phyloP scores from a whole-genome alignment of 2,329 filamentous ascomycete species.

The Aureobasidium sp. region DNA sequence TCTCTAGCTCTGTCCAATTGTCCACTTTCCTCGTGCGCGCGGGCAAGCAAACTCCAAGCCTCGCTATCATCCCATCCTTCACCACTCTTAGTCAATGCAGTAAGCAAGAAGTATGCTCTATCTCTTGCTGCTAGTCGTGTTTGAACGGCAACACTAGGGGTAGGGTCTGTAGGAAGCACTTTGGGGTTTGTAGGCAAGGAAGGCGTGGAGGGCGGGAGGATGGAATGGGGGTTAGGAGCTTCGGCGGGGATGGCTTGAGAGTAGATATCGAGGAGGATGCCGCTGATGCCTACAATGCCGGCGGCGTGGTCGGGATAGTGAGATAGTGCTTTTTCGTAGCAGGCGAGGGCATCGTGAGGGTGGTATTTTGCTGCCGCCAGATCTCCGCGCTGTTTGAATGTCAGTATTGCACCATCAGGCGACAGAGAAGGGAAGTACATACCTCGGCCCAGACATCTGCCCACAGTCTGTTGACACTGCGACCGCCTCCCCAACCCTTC shows the following conservation, averaged over 20 bases:
- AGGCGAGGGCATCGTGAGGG: slow-evolving; percentile 62
- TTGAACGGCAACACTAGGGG: slow-evolving; percentile 57
- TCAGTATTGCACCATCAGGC: not conserved
- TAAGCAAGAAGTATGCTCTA: slow-evolving; percentile 76
- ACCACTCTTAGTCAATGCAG: slow-evolving; percentile 76
- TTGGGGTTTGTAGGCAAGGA: slow-evolving; percentile 3
- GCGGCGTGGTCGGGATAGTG: slow-evolving; percentile 72
- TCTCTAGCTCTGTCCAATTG: slow-evolving; percentile 84
- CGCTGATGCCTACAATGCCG: slow-evolving; percentile 75
- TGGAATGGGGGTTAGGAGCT: slow-evolving; percentile 18
- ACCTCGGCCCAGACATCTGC: slow-evolving; percentile 79
- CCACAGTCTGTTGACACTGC: slow-evolving; percentile 77
- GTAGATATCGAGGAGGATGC: slow-evolving; percentile 81
- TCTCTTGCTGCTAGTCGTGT: slow-evolving; percentile 87
- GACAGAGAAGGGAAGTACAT: slow-evolving; percentile 32
- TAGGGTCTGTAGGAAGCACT: not conserved
- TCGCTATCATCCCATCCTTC: slow-evolving; percentile 83
- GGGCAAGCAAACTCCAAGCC: slow-evolving; percentile 83
- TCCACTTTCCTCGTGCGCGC: slow-evolving; percentile 80
- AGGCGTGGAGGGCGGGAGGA: slow-evolving; percentile 15
- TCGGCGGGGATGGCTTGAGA: slow-evolving; percentile 43
- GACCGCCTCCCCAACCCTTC: slow-evolving; percentile 69
- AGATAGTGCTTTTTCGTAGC: slow-evolving; percentile 77
- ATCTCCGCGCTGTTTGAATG: slow-evolving; percentile 52
- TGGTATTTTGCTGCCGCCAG: slow-evolving; percentile 56